phyloP scores from a whole-genome alignment of 2,329 filamentous ascomycete species.

The Incumbomyces delicatus region DNA sequence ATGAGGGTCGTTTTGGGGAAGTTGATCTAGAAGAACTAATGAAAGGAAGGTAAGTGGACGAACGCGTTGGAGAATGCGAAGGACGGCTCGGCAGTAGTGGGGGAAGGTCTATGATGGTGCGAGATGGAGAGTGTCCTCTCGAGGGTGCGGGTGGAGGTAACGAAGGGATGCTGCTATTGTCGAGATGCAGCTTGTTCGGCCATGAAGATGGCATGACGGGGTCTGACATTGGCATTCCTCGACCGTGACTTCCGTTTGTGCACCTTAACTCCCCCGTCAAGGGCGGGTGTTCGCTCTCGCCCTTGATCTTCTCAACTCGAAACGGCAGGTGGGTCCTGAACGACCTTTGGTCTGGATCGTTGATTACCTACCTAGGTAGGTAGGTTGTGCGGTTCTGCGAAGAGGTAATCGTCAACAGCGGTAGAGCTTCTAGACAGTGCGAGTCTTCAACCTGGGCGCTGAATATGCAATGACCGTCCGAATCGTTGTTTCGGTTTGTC shows the following conservation, averaged over 20 bases:
- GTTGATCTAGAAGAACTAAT: conserved; percentile 14
- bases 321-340: background rate
- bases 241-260: background rate
- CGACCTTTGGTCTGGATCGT: background rate
- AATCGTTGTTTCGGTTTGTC: too few relatives aligned
- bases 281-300: conserved; percentile 1
- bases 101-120: conserved; percentile 14
- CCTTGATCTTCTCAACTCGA: background rate
- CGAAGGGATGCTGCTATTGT: conserved; percentile 1
- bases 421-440: too few relatives aligned
- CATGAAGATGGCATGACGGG: background rate
- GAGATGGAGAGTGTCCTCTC: conserved; percentile 16
- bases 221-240: background rate
- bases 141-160: conserved; percentile 12
- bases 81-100: conserved; percentile 12
- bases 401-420: too few relatives aligned
- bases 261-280: background rate
- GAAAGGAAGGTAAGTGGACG: conserved; percentile 19
- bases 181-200: background rate
- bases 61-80: conserved; percentile 17
- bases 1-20: conserved; percentile 14
- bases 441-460: too few relatives aligned
- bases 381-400: background rate
- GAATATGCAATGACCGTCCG: too few relatives aligned
- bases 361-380: too few relatives aligned